Evolutionary conservation across 2,329 filamentous ascomycete genomes (phyloP).

Genomic region (Corniculantispora saksenae): DNA sequence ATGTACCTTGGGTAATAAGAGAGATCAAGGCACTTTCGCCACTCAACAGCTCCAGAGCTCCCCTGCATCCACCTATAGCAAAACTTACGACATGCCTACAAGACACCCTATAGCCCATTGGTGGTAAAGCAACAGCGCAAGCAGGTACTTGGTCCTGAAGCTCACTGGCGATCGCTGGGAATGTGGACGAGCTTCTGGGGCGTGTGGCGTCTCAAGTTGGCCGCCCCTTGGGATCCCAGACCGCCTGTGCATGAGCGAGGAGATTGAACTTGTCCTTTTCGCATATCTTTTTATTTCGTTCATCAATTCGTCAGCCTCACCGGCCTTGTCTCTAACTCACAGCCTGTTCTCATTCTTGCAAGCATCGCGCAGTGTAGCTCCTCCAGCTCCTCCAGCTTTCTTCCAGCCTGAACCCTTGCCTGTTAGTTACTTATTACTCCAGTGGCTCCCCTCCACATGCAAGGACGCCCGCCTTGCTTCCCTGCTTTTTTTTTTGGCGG

Average conservation of each 20-base stretch:
- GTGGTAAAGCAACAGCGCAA: too few species aligned
- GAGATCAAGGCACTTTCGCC: too few species aligned
- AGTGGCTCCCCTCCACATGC: not conserved
- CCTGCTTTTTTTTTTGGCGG: not conserved
- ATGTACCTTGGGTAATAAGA: too few species aligned
- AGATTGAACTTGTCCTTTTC: too few species aligned
- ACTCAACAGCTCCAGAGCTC: too few species aligned
- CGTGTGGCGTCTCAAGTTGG: constrained; percentile 17
- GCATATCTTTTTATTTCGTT: too few species aligned
- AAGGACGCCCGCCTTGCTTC: not conserved
- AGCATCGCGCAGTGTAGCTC: not conserved
- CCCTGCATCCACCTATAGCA: not conserved
- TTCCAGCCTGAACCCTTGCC: not conserved
- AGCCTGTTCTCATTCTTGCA: not conserved
- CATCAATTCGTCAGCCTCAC: not conserved
- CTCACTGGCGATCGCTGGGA: constrained; percentile 5
- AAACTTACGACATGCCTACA: not conserved
- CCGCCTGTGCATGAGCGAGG: not conserved
- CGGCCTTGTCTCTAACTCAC: not conserved
- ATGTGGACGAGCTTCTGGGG: constrained; percentile 12
- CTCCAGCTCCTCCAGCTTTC: not conserved
- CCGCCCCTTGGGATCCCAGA: not conserved
- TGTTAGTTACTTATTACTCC: not conserved
- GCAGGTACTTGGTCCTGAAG: not conserved
- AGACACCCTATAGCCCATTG: too few species aligned